Base-by-base conservation (phyloP, 2,329 filamentous ascomycete species). In the Xylaria sp. region DNA sequence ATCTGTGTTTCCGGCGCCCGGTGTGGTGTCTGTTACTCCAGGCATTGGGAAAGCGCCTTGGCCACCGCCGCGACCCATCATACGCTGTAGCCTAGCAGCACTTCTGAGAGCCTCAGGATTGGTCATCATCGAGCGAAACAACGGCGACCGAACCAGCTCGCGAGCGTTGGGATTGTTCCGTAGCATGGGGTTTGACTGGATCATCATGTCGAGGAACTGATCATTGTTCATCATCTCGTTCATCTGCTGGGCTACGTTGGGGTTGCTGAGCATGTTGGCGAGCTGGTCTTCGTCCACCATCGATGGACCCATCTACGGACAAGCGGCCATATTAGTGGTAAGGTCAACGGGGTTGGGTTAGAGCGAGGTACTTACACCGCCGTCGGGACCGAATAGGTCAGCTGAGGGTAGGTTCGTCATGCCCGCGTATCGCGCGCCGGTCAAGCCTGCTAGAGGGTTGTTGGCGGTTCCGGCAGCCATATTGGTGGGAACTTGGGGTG, bases 171-270 rank as follows among this genome's bases (percentile, higher is more conserved):
- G 90, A 58, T 72, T 71, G 58, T 72, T 71, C 15, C 71, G 71
- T 8, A 73, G 55, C 67, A 72, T 70, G 2, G 95, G 95, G 74
- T 97, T 97, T 72, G 90, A 87, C 70, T 95, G 87, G 70, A 99
- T 93, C 85, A 98, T 91, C 85, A 96, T 92, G 73, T 98, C 92
- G 73, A 98, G 86, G 70, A 99, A 90, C 17, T 89, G 86, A n/a
- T 95, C 94, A 77, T 98, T 98, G 76, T 93, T 91, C 75, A 99
- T 90, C 35, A 93, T 92, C 78, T 97, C 94, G 76, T 95, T 96
- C 86, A 99, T 91, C 57, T 89, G 89, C 67, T 92, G 90, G 66
- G 91, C 87, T 58, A 96, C 89, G 73, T 92, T 90, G 21, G 95
- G 95, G 73, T 98, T 92, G 64, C 91, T 88, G 71, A 99, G 88